phyloP scores from a whole-genome alignment of 129 eudicot genomes.

The Flaveria trinervia region DNA sequence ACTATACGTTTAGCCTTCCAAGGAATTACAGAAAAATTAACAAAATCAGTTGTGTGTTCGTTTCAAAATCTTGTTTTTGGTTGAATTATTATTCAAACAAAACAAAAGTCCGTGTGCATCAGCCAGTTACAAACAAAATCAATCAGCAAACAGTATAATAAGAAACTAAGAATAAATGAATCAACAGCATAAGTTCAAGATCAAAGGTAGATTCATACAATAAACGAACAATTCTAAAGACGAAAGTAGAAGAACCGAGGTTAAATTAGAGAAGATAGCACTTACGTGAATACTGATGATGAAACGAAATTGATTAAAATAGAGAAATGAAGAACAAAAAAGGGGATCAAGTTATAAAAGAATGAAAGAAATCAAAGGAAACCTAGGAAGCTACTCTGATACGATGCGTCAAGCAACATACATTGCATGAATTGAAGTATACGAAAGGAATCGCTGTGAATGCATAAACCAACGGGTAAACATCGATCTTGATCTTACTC shows the following conservation, averaged over 20 bases:
- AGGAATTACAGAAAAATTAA: neutral
- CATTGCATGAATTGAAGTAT: conserved; percentile 39
- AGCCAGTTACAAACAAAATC: neutral
- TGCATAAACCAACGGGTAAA: neutral
- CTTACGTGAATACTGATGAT: conserved; percentile 30
- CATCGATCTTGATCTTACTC: conserved; percentile 6
- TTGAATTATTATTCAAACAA: neutral
- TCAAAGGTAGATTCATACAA: conserved; percentile 8
- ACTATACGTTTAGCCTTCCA: neutral
- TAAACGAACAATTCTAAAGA: neutral
- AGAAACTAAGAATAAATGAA: neutral
- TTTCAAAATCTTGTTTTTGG: neutral
- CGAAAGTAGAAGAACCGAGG: conserved; percentile 26
- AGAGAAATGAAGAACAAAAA: conserved; percentile 21
- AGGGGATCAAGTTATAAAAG: conserved; percentile 6
- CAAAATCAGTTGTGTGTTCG: neutral
- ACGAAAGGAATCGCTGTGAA: conserved; percentile 50
- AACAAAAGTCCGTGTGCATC: conserved; percentile 1
- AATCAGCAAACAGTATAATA: neutral
- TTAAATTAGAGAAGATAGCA: neutral
- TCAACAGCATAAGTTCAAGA: neutral
- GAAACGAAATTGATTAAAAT: conserved; percentile 18
- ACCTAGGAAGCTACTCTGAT: conserved; percentile 38
- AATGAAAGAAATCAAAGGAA: conserved; percentile 13
- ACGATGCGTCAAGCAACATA: conserved; percentile 19